Percentiles rank a stretch among this genome's conserved stretches.
These are phyloP conservation scores for Lippia alba DNA, from an alignment of 305 asterid genomes.

Conservation along the genomic window DNA sequence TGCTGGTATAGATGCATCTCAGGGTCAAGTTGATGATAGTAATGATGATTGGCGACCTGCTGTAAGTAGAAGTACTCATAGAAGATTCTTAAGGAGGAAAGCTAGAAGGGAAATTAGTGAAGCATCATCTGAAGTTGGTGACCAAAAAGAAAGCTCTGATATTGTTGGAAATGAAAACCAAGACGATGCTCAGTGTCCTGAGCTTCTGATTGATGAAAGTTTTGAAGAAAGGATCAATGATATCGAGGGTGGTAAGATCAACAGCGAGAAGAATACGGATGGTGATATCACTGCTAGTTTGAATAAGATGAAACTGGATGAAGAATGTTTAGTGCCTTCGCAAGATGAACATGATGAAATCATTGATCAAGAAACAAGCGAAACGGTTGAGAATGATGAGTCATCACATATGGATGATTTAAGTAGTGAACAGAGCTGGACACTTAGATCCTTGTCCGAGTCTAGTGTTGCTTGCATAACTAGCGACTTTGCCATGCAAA, in stretches of 20 bases:
- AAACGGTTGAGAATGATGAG: slow-evolving; percentile 50
- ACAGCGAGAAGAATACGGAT: slow-evolving; percentile 33
- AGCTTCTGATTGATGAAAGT: slow-evolving; percentile 48
- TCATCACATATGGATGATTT: slow-evolving; percentile 61
- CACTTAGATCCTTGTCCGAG: slow-evolving; percentile 79
- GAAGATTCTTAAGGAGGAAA: slow-evolving; percentile 89
- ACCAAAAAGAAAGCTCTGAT: slow-evolving; percentile 45
- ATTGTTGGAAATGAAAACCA: slow-evolving; percentile 48
- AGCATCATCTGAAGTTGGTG: slow-evolving; percentile 50
- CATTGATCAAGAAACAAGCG: slow-evolving; percentile 49
- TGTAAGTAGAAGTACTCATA: slow-evolving; percentile 89
- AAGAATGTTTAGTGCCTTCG: slow-evolving; percentile 42
- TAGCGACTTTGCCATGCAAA: slow-evolving; percentile 95
- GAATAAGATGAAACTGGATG: slow-evolving; percentile 63
- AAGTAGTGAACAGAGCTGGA: slow-evolving; percentile 98
- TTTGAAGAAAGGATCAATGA: slow-evolving; percentile 45
- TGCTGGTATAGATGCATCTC: slow-evolving; percentile 90
- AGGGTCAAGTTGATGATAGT: slow-evolving; percentile 67
- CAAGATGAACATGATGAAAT: slow-evolving; percentile 40
- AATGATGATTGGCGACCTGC: slow-evolving; percentile 92
- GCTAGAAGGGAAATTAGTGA: slow-evolving; percentile 75
- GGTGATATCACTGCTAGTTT: slow-evolving; percentile 56
- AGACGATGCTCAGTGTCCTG: slow-evolving; percentile 55
- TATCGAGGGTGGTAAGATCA: slow-evolving; percentile 32
- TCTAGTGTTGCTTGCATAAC: slow-evolving; percentile 96